Conservation (phyloP, 345 rosid genomes). For the Populus pruinosa region DNA sequence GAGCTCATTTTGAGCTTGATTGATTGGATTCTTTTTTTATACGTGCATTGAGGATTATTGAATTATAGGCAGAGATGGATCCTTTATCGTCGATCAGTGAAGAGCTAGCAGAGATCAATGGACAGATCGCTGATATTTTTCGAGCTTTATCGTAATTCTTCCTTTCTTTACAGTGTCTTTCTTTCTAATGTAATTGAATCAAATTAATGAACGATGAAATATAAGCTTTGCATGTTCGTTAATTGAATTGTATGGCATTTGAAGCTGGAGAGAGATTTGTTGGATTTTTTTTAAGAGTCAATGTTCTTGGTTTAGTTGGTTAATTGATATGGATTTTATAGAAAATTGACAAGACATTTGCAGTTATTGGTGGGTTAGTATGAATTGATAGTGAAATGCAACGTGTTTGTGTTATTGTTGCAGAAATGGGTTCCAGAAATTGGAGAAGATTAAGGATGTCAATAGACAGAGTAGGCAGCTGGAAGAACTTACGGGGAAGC, state of each 20-base stretch:
- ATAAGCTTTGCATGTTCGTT: neutral
- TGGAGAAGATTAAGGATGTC: conserved; percentile 31
- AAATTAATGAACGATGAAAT: neutral
- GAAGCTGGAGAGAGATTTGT: neutral
- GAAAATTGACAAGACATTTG: neutral
- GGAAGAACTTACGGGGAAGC: conserved; percentile 30
- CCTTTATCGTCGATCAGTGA: conserved; percentile 62
- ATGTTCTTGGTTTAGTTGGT: neutral
- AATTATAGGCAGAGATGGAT: conserved; percentile 44
- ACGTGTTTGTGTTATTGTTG: neutral
- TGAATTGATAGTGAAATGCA: neutral
- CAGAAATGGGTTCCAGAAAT: conserved; percentile 34
- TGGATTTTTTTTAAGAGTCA: neutral
- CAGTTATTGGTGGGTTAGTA: neutral
- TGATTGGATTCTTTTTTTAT: neutral
- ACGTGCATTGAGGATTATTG: neutral
- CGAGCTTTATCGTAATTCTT: conserved; percentile 74
- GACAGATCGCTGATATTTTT: conserved; percentile 78
- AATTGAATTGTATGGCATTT: neutral
- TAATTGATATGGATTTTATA: neutral
- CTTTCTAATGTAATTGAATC: neutral
- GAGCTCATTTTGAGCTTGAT: neutral
- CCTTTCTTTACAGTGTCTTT: neutral
- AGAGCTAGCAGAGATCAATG: conserved; percentile 81
- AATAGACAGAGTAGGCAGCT: conserved; percentile 28